Evolutionary conservation across 805 yeast species (phyloP), one percentile per base, ranked within the genome.

Genomic region (Kregervanrija pseudodelftensis): DNA sequence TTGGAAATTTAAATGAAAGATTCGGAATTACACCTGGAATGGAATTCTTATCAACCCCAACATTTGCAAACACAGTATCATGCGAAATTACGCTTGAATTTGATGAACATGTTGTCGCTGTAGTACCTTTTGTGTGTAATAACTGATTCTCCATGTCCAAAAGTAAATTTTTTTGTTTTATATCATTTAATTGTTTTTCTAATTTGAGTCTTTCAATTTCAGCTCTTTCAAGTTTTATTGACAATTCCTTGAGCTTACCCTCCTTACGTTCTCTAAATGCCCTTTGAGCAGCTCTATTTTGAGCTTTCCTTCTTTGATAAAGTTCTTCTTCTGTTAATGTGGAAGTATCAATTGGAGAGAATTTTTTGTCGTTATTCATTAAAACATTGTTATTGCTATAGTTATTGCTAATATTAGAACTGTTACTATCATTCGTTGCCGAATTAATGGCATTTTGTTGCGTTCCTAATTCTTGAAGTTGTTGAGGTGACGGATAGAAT

Each of bases 261-360:
- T 85, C 93, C 60, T 83, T 85, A 41, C 95, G 76, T 61, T 85
- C 90, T 49, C 95, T 69, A 63, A 85, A 87, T 2, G 95, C 95
- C 52, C 89, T 70, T 64, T 87, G 95, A 1, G 95, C 95, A 10
- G 90, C 90, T 55, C 95, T 69, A 58, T 86, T 85, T 59, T 83
- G 93, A 2, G 87, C 88, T 57, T 80, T 84, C 42, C 85, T 73
- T 59, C 77, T 79, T 50, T 73, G 66, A 14, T 71, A 72, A 5
- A 76, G 54, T 48, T 79, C 75, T 36, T 65, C 64, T 42, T 69
- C 61, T 3, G 56, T 37, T 10, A 46, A n/a, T 15, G 17, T 22
- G 28, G 28, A 22, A 22, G 28, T 22, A 22, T 22, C 28, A 22
- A 22, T 22, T 4, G 28, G 28, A 22, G 28, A 22, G 8, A 22